Conservation (phyloP, 768 basidiomycete genomes). For the Exidia glandulosa region DNA sequence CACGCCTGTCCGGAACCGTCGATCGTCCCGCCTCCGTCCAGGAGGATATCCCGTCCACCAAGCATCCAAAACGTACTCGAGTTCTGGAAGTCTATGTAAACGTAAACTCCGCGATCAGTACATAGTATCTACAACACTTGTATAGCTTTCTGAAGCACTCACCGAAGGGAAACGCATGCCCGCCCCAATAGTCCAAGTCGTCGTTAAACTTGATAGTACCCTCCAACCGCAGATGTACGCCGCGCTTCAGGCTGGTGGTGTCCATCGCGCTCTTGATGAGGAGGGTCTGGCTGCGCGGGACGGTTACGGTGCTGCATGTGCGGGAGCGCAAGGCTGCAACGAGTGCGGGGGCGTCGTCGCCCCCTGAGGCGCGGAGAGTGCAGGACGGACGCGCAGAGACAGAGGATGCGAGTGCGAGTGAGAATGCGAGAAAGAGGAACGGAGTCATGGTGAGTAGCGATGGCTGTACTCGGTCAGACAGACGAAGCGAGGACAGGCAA, state of each 20-base stretch:
- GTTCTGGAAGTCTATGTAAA: background rate
- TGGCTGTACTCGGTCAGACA: too few relatives aligned
- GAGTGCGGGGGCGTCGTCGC: constrained; percentile 42
- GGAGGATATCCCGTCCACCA: constrained; percentile 34
- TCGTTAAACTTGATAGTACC: constrained; percentile 42
- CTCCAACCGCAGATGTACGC: constrained; percentile 39
- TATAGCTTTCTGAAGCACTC: too few relatives aligned
- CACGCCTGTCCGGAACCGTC: constrained; percentile 51
- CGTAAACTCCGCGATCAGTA: too few relatives aligned
- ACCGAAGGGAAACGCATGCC: background rate
- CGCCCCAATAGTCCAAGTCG: constrained; percentile 39
- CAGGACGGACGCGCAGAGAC: too few relatives aligned
- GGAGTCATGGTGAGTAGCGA: too few relatives aligned
- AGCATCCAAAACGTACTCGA: constrained; percentile 34
- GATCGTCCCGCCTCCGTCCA: constrained; percentile 57
- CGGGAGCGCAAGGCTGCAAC: constrained; percentile 32
- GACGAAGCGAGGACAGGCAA: too few relatives aligned
- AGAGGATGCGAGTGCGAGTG: too few relatives aligned
- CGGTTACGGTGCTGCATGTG: constrained; percentile 23
- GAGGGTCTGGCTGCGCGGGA: constrained; percentile 37
- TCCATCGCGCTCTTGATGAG: constrained; percentile 40
- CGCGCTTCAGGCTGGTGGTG: constrained; percentile 41
- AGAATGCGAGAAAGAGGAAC: too few relatives aligned
- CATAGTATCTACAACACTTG: too few relatives aligned
- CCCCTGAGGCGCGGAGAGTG: constrained; percentile 32